Evolutionary conservation across 331 rosid genomes (phyloP).

Genomic region (Rhamnella rubrinervis): DNA sequence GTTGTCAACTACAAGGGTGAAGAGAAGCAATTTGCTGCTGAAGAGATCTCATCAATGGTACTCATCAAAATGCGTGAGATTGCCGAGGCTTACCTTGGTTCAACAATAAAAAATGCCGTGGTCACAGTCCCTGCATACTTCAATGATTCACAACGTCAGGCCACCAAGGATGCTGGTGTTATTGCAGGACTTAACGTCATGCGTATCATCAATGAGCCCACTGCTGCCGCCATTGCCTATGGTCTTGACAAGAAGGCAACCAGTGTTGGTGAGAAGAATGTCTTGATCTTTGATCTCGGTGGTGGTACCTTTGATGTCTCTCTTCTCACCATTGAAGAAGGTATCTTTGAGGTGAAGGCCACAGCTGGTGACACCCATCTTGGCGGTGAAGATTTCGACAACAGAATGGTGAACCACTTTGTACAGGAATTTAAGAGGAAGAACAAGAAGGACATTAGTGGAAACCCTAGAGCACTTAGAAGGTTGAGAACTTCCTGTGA

Average conservation of each 20-base stretch:
- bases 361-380: conserved; percentile 87
- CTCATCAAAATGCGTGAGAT: conserved; percentile 88
- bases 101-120: conserved; percentile 65
- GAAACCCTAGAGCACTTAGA: conserved; percentile 75
- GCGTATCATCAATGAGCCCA: conserved; percentile 80
- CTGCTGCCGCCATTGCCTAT: conserved; percentile 84
- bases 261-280: conserved; percentile 87
- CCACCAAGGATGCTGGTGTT: conserved; percentile 93
- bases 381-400: conserved; percentile 78
- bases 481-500: conserved; percentile 74
- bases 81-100: conserved; percentile 84
- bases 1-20: conserved; percentile 71
- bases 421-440: conserved; percentile 80
- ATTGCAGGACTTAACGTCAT: conserved; percentile 84
- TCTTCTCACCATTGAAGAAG: conserved; percentile 66
- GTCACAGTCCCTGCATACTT: conserved; percentile 87
- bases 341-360: conserved; percentile 74
- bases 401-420: conserved; percentile 74
- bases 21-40: conserved; percentile 73
- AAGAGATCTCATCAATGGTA: conserved; percentile 84
- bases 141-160: conserved; percentile 85
- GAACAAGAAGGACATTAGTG: conserved; percentile 70
- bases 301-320: conserved; percentile 93
- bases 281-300: conserved; percentile 77
- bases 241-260: conserved; percentile 90